Evolutionary conservation across 441 rosid genomes (phyloP).

Genomic region (Adansonia gregorii): DNA sequence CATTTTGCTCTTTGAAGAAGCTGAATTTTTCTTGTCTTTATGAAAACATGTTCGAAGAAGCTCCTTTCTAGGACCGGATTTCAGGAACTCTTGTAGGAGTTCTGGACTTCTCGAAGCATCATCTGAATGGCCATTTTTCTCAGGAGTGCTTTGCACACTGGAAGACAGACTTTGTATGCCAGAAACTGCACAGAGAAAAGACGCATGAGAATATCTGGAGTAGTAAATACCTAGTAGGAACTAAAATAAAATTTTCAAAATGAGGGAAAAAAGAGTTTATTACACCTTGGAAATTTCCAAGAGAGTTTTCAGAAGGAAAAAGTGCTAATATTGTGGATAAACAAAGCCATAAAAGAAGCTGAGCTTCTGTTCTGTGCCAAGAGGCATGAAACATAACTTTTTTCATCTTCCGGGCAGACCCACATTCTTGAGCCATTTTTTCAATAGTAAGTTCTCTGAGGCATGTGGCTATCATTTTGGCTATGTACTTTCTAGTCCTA

Average conservation of each 20-base stretch:
- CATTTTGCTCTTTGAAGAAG: slow-evolving; percentile 65
- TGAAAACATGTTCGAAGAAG: slow-evolving; percentile 52
- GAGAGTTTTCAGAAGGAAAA: not conserved
- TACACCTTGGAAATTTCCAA: not conserved
- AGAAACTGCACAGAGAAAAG: slow-evolving; percentile 46
- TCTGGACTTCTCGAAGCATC: slow-evolving; percentile 65
- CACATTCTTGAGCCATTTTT: not conserved
- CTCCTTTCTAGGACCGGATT: slow-evolving; percentile 59
- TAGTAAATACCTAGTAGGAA: not conserved
- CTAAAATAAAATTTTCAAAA: not conserved
- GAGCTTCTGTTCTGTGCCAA: slow-evolving; percentile 5
- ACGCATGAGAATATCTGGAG: slow-evolving; percentile 7
- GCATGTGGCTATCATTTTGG: not conserved
- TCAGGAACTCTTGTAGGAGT: slow-evolving; percentile 63
- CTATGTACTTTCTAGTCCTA: not conserved
- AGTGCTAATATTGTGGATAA: not conserved
- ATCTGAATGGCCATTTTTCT: slow-evolving; percentile 59
- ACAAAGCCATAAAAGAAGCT: slow-evolving; percentile 5
- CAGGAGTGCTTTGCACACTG: slow-evolving; percentile 70
- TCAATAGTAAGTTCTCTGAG: not conserved
- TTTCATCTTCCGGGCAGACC: not conserved
- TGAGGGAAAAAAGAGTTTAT: not conserved
- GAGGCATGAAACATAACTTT: not conserved
- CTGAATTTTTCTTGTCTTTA: slow-evolving; percentile 54
- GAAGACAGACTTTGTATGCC: slow-evolving; percentile 68